These are phyloP conservation scores for Psidium friedrichsthalianum DNA, from an alignment of 345 rosid species.

Conservation along the genomic window DNA sequence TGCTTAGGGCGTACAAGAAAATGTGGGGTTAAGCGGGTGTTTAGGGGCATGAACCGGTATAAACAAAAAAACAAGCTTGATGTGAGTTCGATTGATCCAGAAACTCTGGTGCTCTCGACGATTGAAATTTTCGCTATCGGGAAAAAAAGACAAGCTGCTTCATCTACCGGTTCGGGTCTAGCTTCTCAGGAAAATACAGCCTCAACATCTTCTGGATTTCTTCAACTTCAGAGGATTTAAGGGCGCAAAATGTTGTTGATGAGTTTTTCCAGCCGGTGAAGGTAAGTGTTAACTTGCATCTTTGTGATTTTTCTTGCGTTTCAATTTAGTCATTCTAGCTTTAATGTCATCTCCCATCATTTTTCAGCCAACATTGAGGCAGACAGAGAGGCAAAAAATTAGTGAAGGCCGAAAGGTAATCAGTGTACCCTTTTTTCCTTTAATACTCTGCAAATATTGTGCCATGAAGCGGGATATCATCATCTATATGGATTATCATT, in stretches of 20 bases:
- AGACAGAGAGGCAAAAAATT: constrained; percentile 74
- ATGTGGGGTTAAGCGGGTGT: too few species aligned
- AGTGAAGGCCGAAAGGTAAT: constrained; percentile 87
- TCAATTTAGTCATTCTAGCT: not conserved
- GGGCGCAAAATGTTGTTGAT: constrained; percentile 58
- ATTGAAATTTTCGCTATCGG: too few species aligned
- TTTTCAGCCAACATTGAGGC: too few species aligned
- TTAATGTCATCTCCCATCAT: not conserved
- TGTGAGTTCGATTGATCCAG: too few species aligned
- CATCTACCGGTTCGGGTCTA: constrained; percentile 31
- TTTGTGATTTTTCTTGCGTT: not conserved
- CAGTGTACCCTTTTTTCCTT: not conserved
- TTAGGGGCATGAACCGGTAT: too few species aligned
- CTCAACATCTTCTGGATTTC: constrained; percentile 24
- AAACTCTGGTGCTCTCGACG: too few species aligned
- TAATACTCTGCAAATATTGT: not conserved
- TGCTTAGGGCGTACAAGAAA: too few species aligned
- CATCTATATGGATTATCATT: not conserved
- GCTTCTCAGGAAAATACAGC: constrained; percentile 33
- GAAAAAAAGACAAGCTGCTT: constrained; percentile 47
- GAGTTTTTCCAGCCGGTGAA: constrained; percentile 77
- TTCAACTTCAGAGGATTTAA: constrained; percentile 45
- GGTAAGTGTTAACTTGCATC: constrained; percentile 15
- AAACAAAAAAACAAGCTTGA: too few species aligned
- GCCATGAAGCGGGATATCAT: not conserved